Percentiles rank a stretch among this genome's conserved stretches.
Conservation (phyloP, 495 filamentous ascomycete species). For the Bacidia gigantensis region DNA sequence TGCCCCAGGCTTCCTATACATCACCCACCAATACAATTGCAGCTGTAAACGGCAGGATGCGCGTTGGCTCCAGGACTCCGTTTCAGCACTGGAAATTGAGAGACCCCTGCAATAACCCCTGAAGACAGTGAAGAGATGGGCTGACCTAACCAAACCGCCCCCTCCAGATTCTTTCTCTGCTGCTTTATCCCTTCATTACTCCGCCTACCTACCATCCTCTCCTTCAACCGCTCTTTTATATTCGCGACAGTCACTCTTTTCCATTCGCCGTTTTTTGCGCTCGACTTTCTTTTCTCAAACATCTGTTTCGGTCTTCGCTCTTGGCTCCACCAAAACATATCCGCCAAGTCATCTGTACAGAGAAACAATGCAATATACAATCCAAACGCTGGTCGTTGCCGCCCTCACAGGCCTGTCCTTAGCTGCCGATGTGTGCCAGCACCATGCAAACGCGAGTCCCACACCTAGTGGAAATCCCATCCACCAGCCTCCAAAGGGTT, state of each 20-base stretch:
- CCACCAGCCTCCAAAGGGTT: constrained; percentile 33
- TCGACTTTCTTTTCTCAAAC: not conserved
- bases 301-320: not conserved
- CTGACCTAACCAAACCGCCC: no score
- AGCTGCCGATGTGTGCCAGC: constrained; percentile 31
- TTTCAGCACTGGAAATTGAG: not conserved
- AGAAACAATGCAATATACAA: constrained; percentile 42
- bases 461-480: constrained; percentile 45
- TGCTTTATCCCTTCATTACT: not conserved
- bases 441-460: constrained; percentile 29
- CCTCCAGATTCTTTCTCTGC: not conserved
- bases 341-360: not conserved
- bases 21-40: not conserved
- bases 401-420: constrained; percentile 36
- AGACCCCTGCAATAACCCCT: not conserved
- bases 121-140: not conserved
- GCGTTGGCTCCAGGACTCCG: not conserved
- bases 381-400: constrained; percentile 30
- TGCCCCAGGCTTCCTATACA: not conserved
- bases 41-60: not conserved
- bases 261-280: not conserved
- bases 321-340: not conserved
- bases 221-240: not conserved
- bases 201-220: not conserved
- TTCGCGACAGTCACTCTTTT: constrained; percentile 2